Evolutionary conservation across 306 rosid species (phyloP).

Genomic region (Macrotyloma uniflorum): DNA sequence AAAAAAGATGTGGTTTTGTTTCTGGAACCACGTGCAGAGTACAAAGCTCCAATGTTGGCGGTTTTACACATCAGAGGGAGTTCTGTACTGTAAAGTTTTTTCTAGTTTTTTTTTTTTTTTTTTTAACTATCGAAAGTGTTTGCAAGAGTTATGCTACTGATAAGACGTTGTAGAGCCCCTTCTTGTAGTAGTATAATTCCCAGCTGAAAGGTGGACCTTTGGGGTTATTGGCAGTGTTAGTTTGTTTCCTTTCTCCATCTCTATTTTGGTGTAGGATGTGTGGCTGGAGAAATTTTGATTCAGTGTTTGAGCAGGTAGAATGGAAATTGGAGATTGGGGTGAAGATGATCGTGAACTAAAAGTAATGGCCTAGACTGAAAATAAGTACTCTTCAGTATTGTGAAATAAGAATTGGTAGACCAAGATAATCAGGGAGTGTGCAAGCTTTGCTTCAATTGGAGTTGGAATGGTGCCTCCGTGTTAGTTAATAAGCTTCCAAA

Average conservation of each 20-base stretch:
- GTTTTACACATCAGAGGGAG: neutral
- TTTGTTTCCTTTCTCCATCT: slow-evolving; percentile 2
- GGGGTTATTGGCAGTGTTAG: slow-evolving; percentile 1
- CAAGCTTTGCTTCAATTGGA: slow-evolving; percentile 26
- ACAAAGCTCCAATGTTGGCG: neutral
- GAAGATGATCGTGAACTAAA: slow-evolving; percentile 3
- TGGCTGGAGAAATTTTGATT: slow-evolving; percentile 1
- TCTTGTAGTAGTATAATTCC: slow-evolving; percentile 3
- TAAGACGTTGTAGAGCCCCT: neutral
- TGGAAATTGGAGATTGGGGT: neutral
- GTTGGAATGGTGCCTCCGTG: neutral
- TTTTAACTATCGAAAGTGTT: neutral
- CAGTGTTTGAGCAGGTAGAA: slow-evolving; percentile 8
- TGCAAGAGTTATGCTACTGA: neutral
- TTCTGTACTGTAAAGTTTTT: neutral
- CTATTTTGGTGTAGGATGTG: slow-evolving; percentile 15
- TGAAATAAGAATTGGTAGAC: neutral
- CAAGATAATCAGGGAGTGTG: neutral
- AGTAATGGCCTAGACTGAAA: slow-evolving; percentile 9
- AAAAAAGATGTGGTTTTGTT: neutral
- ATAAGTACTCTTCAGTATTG: slow-evolving; percentile 9
- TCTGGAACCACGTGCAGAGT: slow-evolving; percentile 10
- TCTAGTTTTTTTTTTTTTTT: neutral
- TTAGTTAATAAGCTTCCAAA: slow-evolving; percentile 8
- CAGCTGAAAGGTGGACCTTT: neutral